Percentiles rank a stretch among this genome's conserved stretches.
Conservation (phyloP, 768 basidiomycete genomes). For the Leccinum variicolor region DNA sequence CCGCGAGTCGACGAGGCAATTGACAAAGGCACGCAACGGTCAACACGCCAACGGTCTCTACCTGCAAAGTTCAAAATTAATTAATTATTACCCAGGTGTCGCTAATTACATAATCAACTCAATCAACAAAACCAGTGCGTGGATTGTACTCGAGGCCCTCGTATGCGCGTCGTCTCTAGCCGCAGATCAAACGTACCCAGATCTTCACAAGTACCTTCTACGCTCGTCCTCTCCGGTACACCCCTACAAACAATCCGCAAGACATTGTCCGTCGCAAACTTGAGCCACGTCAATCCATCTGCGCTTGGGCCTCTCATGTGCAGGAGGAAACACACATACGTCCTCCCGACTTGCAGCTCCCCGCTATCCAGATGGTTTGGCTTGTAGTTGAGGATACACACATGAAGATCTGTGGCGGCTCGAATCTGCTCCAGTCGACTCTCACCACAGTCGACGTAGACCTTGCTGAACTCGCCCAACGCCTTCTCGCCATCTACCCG, state of each 20-base stretch:
- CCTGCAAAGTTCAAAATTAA: no score
- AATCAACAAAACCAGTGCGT: background rate
- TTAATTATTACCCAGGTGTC: no score
- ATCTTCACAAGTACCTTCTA: background rate
- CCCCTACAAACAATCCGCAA: slow-evolving; percentile 13
- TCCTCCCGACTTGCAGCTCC: slow-evolving; percentile 12
- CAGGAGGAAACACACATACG: slow-evolving; percentile 24
- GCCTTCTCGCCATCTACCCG: background rate
- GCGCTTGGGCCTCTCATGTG: slow-evolving; percentile 1
- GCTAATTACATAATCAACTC: no score
- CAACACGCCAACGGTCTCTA: no score
- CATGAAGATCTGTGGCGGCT: slow-evolving; percentile 13
- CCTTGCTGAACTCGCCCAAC: slow-evolving; percentile 9
- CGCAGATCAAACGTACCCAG: slow-evolving; percentile 9
- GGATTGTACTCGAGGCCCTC: slow-evolving; percentile 11
- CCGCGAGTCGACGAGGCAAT: no score
- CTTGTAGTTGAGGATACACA: slow-evolving; percentile 24
- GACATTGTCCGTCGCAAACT: slow-evolving; percentile 24
- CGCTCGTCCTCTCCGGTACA: background rate
- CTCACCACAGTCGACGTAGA: slow-evolving; percentile 16
- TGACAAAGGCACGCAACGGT: no score
- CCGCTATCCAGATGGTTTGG: slow-evolving; percentile 1
- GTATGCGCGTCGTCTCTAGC: slow-evolving; percentile 8
- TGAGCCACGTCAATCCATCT: slow-evolving; percentile 19
- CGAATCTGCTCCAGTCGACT: slow-evolving; percentile 13